phyloP scores from a whole-genome alignment of 2,329 filamentous ascomycete species.

The Colletotrichum shisoi region DNA sequence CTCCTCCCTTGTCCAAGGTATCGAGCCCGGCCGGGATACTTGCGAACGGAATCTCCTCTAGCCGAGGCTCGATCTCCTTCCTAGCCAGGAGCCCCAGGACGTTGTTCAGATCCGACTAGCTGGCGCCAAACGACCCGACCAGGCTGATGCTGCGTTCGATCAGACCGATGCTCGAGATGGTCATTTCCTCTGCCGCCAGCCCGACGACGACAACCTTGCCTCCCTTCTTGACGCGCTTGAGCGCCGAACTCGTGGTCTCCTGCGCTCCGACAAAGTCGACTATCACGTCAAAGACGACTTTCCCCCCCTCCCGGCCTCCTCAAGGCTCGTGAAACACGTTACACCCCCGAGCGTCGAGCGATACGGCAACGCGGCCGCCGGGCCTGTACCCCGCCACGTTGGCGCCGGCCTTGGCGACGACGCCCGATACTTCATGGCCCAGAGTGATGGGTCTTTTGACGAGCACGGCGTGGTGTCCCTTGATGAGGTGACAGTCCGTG shows the following conservation, averaged over 20 bases:
- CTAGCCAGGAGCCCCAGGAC: slow-evolving; percentile 13
- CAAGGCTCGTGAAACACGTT: slow-evolving; percentile 7
- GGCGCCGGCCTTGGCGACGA: slow-evolving; percentile 7
- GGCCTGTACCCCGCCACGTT: neutral
- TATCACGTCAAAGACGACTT: slow-evolving; percentile 5
- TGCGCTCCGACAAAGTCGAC: slow-evolving; percentile 20
- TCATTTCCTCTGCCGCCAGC: neutral
- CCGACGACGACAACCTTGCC: slow-evolving; percentile 30
- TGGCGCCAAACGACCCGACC: slow-evolving; percentile 23
- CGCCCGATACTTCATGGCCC: slow-evolving; percentile 28
- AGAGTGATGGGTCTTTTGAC: slow-evolving; percentile 22
- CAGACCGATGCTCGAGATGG: neutral
- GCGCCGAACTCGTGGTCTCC: slow-evolving; percentile 4
- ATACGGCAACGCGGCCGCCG: slow-evolving; percentile 14
- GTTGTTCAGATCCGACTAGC: slow-evolving; percentile 15
- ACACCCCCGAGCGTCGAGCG: slow-evolving; percentile 12
- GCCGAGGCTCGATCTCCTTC: neutral
- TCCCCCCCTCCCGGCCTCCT: neutral
- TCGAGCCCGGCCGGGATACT: slow-evolving; percentile 18
- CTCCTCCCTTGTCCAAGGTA: neutral
- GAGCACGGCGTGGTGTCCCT: neutral
- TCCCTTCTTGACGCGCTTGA: slow-evolving; percentile 10
- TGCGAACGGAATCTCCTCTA: slow-evolving; percentile 20
- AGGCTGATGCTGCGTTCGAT: slow-evolving; percentile 1
- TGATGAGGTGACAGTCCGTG: slow-evolving; percentile 21